Evolutionary conservation across 2,329 filamentous ascomycete species (phyloP), one percentile per base, ranked within the genome.

Genomic region (Colletotrichum sp.): DNA sequence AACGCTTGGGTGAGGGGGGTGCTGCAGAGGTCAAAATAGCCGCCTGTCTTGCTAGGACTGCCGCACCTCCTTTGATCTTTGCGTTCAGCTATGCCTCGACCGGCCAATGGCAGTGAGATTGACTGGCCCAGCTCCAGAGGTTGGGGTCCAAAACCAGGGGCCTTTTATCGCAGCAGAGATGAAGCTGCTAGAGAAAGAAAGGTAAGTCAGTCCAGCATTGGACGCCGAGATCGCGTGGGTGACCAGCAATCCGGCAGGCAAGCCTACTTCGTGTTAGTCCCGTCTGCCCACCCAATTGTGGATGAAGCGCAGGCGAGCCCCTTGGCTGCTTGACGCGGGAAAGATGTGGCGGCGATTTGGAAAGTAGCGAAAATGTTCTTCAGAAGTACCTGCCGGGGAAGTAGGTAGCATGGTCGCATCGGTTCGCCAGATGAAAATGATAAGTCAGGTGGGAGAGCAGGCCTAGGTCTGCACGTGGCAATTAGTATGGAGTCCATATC

Each of bases 21-120:
- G 38, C 38, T 72, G 28, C 15, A 67, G n/a, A 60, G 58, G 34
- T 60, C 28, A 43, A 64, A 52, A 64, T 66, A 64, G 70, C 57
- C 58, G 43, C 32, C 57, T 67, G 64, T 26, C 57, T 43, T 48
- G 43, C n/a, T 15, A 67, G 30, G 58, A 58, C 38, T 73, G 21
- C 21, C 18, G 64, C 58, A 32, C 24, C 8, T 43, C 13, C 24
- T 21, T 34, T 61, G 12, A 21, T 34, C 30, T 61, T 43, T 30
- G 24, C 28, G 12, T 68, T 68, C 43, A 73, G 70, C 73, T 68
- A n/a, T 66, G 58, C 34, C 64, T 68, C 34, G 70, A 71, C 70
- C 18, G 10, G 15, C 70, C 70, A 65, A 58, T 60, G 26, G 58
- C 26, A 6, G n/a, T 43, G 32, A n/a, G n/a, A 21, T 32, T 26